Conservation (phyloP, 331 rosid species). For the Telfairia occidentalis region DNA sequence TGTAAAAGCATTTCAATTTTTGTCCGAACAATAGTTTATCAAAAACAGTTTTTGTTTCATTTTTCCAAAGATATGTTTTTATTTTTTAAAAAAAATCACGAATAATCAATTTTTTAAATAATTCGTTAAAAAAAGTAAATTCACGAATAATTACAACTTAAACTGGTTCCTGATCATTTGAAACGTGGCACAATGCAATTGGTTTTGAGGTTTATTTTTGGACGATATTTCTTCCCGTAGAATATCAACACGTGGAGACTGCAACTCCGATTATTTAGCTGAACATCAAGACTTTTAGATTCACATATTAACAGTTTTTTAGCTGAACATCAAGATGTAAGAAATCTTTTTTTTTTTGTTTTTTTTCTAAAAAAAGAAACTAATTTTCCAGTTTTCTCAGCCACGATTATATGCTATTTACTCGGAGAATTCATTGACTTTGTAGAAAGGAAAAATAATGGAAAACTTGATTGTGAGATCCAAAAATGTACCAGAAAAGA, state of each 20-base stretch:
- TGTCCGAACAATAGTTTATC: too few species aligned
- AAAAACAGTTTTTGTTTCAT: too few species aligned
- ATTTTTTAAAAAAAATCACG: too few species aligned
- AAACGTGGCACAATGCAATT: neutral
- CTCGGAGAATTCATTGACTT: constrained; percentile 3
- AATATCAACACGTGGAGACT: constrained; percentile 7
- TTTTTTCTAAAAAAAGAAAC: neutral
- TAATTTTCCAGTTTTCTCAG: neutral
- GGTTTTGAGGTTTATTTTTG: neutral
- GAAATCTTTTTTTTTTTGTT: neutral
- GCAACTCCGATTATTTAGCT: constrained; percentile 61
- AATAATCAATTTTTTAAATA: too few species aligned
- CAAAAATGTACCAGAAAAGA: neutral
- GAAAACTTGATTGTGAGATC: neutral
- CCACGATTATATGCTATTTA: neutral
- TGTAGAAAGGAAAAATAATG: neutral
- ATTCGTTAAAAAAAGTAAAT: neutral
- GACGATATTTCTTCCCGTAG: too few species aligned
- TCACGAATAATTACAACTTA: too few species aligned
- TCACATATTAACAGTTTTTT: constrained; percentile 54
- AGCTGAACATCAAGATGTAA: constrained; percentile 64
- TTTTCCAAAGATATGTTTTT: too few species aligned
- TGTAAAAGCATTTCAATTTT: too few species aligned
- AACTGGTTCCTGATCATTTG: too few species aligned
- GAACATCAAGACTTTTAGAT: constrained; percentile 76